Conservation (phyloP, 768 basidiomycete species). For the Rubroboletus pulcherrimus region DNA sequence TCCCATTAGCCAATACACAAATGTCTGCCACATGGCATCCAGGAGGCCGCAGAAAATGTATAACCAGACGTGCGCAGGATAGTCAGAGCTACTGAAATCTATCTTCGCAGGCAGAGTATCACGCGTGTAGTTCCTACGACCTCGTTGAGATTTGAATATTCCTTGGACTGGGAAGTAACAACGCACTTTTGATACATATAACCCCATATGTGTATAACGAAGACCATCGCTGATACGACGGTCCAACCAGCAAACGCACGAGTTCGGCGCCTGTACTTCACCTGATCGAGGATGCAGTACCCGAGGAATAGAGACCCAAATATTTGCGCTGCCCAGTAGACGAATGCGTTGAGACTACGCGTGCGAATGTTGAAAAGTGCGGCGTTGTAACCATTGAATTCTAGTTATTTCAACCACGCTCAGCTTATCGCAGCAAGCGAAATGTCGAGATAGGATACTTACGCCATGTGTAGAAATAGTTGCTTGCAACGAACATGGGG, state of each 20-base stretch:
- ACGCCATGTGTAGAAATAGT: slow-evolving; percentile 90
- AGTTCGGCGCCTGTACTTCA: slow-evolving; percentile 51
- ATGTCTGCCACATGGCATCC: slow-evolving; percentile 85
- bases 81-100: slow-evolving; percentile 55
- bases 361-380: slow-evolving; percentile 78
- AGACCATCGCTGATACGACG: slow-evolving; percentile 59
- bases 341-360: slow-evolving; percentile 69
- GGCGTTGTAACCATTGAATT: slow-evolving; percentile 79
- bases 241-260: slow-evolving; percentile 72
- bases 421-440: neutral
- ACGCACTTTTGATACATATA: slow-evolving; percentile 71
- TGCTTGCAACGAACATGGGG: slow-evolving; percentile 83
- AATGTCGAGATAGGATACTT: slow-evolving; percentile 21
- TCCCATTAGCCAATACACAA: slow-evolving; percentile 79
- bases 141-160: neutral
- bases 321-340: slow-evolving; percentile 81
- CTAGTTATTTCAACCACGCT: slow-evolving; percentile 34
- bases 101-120: slow-evolving; percentile 46
- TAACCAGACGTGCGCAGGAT: slow-evolving; percentile 53
- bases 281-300: slow-evolving; percentile 55
- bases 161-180: neutral
- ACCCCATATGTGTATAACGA: slow-evolving; percentile 70
- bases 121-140: slow-evolving; percentile 55
- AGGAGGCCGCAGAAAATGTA: slow-evolving; percentile 73
- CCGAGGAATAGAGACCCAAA: slow-evolving; percentile 72